Evolutionary conservation across 2,329 filamentous ascomycete species (phyloP).

Genomic region (Apiospora phragmitis): DNA sequence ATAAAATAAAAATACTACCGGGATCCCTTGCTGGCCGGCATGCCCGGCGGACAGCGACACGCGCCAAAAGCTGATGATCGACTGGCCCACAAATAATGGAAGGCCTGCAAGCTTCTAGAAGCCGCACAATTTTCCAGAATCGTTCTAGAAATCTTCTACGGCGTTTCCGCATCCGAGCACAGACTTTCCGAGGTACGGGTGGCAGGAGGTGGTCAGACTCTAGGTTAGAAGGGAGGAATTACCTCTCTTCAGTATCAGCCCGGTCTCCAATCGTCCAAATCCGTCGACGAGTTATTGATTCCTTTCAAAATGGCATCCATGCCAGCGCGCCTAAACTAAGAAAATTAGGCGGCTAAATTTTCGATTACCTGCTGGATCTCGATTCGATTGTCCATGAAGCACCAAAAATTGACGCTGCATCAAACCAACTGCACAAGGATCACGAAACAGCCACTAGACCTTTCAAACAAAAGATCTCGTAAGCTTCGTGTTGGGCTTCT

Average conservation of each 20-base stretch:
- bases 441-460: not conserved
- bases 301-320: not conserved
- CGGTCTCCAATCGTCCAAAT: not conserved
- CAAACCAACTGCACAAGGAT: not conserved
- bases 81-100: not conserved
- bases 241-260: not conserved
- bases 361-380: not conserved
- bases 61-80: constrained; percentile 1
- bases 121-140: not conserved
- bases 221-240: not conserved
- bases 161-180: not conserved
- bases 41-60: not conserved
- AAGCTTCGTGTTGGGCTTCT: not conserved
- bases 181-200: not conserved
- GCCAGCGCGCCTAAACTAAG: not conserved
- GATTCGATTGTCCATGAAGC: not conserved
- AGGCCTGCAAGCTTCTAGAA: not conserved
- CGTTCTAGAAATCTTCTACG: not conserved
- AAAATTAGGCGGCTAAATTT: not conserved
- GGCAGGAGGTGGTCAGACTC: not conserved
- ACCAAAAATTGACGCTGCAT: not conserved
- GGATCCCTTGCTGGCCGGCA: not conserved
- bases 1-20: not conserved
- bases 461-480: not conserved
- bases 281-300: not conserved